A percentile compares a stretch with the other conserved stretches of the same genome.
Conservation (phyloP, 805 yeast species). For the Cyberlindnera petersonii region DNA sequence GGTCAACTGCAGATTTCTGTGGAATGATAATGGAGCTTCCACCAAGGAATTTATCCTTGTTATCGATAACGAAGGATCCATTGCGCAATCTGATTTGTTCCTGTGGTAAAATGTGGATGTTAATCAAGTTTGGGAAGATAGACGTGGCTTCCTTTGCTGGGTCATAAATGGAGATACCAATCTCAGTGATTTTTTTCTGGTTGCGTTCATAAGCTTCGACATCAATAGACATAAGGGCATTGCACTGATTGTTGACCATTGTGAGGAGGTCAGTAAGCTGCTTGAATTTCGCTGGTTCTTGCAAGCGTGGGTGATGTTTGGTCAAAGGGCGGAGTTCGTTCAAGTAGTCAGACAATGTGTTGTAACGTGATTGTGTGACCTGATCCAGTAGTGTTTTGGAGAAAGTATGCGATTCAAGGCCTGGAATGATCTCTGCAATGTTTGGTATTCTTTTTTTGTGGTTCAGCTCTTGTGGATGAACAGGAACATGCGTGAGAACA, state of each 20-base stretch:
- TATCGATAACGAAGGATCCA: conserved; percentile 52
- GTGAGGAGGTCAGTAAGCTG: conserved; percentile 9
- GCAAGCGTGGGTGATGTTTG: conserved; percentile 18
- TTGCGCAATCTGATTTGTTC: conserved; percentile 43
- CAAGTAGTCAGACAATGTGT: neutral
- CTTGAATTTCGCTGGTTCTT: conserved; percentile 4
- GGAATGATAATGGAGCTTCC: conserved; percentile 45
- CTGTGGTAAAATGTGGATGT: conserved; percentile 33
- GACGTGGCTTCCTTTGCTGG: neutral
- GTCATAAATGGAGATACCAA: neutral
- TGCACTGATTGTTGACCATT: conserved; percentile 10
- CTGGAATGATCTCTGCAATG: conserved; percentile 3
- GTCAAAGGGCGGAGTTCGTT: neutral
- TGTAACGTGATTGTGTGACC: conserved; percentile 2
- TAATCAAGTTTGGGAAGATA: too few species aligned
- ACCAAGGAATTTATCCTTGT: conserved; percentile 45
- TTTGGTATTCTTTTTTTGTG: conserved; percentile 1
- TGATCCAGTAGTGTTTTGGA: conserved; percentile 2
- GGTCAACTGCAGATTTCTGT: conserved; percentile 32
- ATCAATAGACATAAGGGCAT: neutral
- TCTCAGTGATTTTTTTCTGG: neutral
- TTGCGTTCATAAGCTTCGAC: neutral
- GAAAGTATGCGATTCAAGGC: neutral
- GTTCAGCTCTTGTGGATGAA: neutral
- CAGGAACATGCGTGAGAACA: neutral